phyloP scores from a whole-genome alignment of 129 eudicot species.

The Ambrosia artemisiifolia region DNA sequence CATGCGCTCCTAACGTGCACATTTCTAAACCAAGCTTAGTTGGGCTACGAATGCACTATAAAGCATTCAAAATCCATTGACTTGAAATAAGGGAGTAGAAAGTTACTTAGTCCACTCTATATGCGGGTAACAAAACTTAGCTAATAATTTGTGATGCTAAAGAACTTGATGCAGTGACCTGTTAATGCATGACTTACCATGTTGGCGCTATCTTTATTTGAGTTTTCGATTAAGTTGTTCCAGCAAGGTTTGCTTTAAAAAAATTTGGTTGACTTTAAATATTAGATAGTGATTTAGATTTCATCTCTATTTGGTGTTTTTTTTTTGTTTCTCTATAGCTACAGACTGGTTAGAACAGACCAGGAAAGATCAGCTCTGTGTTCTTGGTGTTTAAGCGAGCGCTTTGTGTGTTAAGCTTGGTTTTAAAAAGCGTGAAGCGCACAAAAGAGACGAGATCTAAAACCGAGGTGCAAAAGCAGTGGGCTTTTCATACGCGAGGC shows the following conservation, averaged over 20 bases:
- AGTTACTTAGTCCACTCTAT: neutral
- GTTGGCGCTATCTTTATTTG: neutral
- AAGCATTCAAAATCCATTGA: too few species aligned
- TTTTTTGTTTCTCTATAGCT: too few species aligned
- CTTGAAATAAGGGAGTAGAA: too few species aligned
- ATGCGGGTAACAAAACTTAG: neutral
- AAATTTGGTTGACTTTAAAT: neutral
- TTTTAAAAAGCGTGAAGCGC: too few species aligned
- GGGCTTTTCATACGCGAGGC: too few species aligned
- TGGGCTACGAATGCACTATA: too few species aligned
- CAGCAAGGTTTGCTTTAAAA: neutral
- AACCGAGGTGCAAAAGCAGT: too few species aligned
- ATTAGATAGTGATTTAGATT: neutral
- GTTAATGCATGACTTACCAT: neutral
- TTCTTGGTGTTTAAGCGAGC: neutral
- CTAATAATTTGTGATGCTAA: neutral
- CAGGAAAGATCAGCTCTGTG: neutral
- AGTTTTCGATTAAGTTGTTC: neutral
- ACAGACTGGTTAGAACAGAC: too few species aligned
- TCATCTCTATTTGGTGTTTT: neutral
- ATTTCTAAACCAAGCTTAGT: too few species aligned
- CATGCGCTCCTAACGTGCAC: too few species aligned
- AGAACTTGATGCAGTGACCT: neutral
- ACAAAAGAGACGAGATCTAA: too few species aligned
- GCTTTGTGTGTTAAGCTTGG: too few species aligned